These are phyloP conservation scores for Petunia secreta DNA, from an alignment of 257 asterid species.

Conservation along the genomic window DNA sequence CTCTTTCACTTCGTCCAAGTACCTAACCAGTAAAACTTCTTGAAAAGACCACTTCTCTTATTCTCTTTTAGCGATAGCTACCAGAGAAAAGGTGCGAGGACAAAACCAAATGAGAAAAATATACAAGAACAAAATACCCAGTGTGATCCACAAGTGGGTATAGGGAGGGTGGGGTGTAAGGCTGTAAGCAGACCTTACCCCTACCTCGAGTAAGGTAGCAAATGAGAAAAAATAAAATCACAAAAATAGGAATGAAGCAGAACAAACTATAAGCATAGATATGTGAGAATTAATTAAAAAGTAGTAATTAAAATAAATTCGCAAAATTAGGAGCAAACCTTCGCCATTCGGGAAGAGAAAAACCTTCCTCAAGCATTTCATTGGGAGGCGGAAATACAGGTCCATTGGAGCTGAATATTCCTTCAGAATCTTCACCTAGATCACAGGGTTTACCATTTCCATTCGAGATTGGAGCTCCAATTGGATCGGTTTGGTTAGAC, in stretches of 20 bases:
- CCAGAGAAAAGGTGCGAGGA: not conserved
- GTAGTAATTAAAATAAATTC: not conserved
- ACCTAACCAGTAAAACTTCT: not conserved
- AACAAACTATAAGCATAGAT: too few relatives aligned
- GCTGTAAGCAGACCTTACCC: too few relatives aligned
- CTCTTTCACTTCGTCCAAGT: not conserved
- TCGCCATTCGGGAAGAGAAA: conserved; percentile 89
- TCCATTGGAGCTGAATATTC: conserved; percentile 78
- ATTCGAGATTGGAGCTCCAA: conserved; percentile 68
- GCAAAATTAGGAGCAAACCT: conserved; percentile 41
- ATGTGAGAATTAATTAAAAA: too few relatives aligned
- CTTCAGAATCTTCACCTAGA: conserved; percentile 62
- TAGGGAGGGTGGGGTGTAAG: too few relatives aligned
- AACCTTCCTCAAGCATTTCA: conserved; percentile 86
- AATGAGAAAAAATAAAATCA: too few relatives aligned
- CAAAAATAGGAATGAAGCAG: too few relatives aligned
- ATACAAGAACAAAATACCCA: not conserved
- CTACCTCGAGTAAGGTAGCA: too few relatives aligned
- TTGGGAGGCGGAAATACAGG: conserved; percentile 81
- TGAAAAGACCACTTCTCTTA: not conserved
- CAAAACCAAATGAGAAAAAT: not conserved
- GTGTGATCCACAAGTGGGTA: too few relatives aligned
- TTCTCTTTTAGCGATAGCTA: not conserved
- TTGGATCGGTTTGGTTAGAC: conserved; percentile 37
- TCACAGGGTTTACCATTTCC: conserved; percentile 65